A percentile compares a stretch with the other conserved stretches of the same genome.
These are phyloP conservation scores for Tremellales sp. DNA, from an alignment of 1,284 basidiomycete species.

Conservation along the genomic window DNA sequence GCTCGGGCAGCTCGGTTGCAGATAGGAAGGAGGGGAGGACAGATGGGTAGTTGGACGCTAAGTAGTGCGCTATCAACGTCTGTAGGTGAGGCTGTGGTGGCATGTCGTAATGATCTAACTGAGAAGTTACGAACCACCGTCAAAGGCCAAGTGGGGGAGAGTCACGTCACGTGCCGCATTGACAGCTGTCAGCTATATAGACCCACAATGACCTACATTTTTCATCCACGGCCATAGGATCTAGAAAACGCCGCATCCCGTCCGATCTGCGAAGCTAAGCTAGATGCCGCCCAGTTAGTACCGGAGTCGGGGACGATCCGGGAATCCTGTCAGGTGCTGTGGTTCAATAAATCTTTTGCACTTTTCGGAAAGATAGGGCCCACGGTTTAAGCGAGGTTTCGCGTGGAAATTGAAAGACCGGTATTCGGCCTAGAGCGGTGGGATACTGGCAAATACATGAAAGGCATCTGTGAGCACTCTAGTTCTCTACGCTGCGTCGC, in stretches of 20 bases:
- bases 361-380: too few species aligned
- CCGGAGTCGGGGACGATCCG: neutral
- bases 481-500: neutral
- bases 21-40: conserved; percentile 36
- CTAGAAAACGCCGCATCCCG: conserved; percentile 50
- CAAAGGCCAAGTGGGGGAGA: too few species aligned
- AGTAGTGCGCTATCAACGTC: conserved; percentile 41
- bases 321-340: neutral
- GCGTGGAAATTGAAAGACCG: too few species aligned
- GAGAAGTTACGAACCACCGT: neutral
- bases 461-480: neutral
- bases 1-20: conserved; percentile 22
- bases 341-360: too few species aligned
- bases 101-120: neutral
- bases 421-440: too few species aligned
- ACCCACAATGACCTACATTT: too few species aligned
- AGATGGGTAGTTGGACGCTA: conserved; percentile 33
- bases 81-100: conserved; percentile 11
- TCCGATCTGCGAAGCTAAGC: conserved; percentile 57
- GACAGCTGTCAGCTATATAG: too few species aligned
- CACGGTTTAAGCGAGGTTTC: too few species aligned
- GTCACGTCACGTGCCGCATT: too few species aligned
- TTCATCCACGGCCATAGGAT: neutral
- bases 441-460: too few species aligned
- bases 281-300: conserved; percentile 11